These are phyloP conservation scores for Lithospermum erythrorhizon DNA, from an alignment of 257 asterid species.

Conservation along the genomic window DNA sequence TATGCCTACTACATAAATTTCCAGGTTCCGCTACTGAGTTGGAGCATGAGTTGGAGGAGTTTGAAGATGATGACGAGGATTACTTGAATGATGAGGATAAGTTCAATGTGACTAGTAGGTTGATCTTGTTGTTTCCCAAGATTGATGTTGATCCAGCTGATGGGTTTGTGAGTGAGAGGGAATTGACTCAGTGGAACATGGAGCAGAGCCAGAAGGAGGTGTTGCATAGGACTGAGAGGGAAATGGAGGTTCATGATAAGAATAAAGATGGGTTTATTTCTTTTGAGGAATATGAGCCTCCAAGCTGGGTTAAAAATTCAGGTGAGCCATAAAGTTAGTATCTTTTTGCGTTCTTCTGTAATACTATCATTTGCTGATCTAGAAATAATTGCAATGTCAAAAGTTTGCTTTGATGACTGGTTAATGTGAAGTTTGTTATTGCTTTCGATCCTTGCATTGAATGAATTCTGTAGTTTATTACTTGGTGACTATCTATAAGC, in stretches of 20 bases:
- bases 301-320: conserved; percentile 60
- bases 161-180: conserved; percentile 56
- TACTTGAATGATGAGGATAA: conserved; percentile 82
- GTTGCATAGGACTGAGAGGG: conserved; percentile 76
- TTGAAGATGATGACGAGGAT: conserved; percentile 91
- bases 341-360: background rate
- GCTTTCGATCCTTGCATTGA: no score
- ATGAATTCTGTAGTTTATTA: background rate
- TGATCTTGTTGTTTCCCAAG: conserved; percentile 65
- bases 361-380: no score
- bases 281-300: conserved; percentile 84
- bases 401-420: background rate
- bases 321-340: conserved; percentile 27
- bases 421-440: background rate
- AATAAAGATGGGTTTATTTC: conserved; percentile 82
- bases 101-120: conserved; percentile 80
- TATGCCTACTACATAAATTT: no score
- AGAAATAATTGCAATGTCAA: background rate
- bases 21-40: conserved; percentile 39
- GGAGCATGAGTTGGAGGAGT: conserved; percentile 96
- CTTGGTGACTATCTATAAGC: no score
- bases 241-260: conserved; percentile 81
- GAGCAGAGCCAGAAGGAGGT: conserved; percentile 73
- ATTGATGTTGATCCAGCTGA: conserved; percentile 71
- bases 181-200: conserved; percentile 79